Evolutionary conservation across 1,139 yeast species (phyloP), one percentile per base, ranked within the genome.

Genomic region (Taphrina betulina): DNA sequence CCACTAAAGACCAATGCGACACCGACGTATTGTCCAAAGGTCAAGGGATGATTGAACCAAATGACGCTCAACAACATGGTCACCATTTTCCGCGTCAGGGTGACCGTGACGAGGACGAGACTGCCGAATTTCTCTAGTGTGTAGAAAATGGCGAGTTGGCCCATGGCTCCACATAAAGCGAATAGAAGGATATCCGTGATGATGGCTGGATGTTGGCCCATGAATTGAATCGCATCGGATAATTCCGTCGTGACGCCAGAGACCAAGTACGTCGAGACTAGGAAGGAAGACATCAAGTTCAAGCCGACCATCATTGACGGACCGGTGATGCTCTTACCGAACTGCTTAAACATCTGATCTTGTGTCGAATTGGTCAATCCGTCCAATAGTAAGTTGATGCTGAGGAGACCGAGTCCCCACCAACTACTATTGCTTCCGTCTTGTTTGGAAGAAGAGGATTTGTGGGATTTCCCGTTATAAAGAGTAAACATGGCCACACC

Each of bases 321-420:
- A 0, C 97, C 97, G 0, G 86, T 79, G 43, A 82, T 68, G 38
- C 71, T 65, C 36, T 68, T 69, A 54, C 69, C 67, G 24, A 70
- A 64, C 59, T 78, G 79, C 65, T 58, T 54, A 60, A 92, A 85
- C 68, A 92, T 72, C 57, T 84, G 82, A 69, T 92, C 98, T 68
- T 92, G 98, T 0, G 95, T 84, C 3, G 96, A 86, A 70, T 90
- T 92, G 28, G 95, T 89, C 60, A 90, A 73, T 0, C 98, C 98
- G 67, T 92, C 98, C 38, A 92, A 74, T 14, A 92, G 68, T 71
- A 92, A 77, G 40, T 94, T 85, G 1, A 74, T 70, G 0, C 74
- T 65, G 42, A 92, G 74, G 56, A 84, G 78, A 0, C 70, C 63
- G 63, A 86, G 69, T 0, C 98, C 98, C 33, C 78, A 64, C 0